Conservation (phyloP, 2,329 filamentous ascomycete genomes). For the Xylaria sp. region DNA sequence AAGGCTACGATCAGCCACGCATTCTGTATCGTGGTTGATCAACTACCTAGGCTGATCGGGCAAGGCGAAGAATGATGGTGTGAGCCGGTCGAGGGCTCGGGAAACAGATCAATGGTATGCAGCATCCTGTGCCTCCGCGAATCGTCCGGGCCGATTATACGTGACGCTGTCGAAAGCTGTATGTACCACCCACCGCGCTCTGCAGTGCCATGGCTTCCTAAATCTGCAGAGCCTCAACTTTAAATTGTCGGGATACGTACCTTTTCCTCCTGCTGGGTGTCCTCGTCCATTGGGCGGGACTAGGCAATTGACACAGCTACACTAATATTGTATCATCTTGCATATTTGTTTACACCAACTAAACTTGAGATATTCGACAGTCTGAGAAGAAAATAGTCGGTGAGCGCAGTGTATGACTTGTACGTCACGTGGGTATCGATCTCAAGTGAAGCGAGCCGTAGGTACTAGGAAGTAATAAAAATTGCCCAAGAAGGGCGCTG, state of each 20-base stretch:
- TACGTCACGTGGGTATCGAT: slow-evolving; percentile 17
- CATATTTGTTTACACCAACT: neutral
- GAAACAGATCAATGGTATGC: slow-evolving; percentile 9
- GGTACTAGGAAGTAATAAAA: neutral
- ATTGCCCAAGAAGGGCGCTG: slow-evolving; percentile 2
- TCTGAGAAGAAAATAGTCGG: neutral
- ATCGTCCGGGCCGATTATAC: slow-evolving; percentile 28
- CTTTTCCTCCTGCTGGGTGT: neutral
- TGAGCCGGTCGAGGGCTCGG: slow-evolving; percentile 8
- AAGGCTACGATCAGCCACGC: slow-evolving; percentile 22
- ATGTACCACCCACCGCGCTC: slow-evolving; percentile 19
- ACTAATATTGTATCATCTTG: neutral
- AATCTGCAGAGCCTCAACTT: slow-evolving; percentile 33
- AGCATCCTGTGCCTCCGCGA: neutral
- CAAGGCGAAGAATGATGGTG: slow-evolving; percentile 10
- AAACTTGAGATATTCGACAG: neutral
- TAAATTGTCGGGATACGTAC: slow-evolving; percentile 7
- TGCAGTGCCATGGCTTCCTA: slow-evolving; percentile 14
- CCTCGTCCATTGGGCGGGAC: neutral
- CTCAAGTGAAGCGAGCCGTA: neutral
- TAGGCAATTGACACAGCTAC: neutral
- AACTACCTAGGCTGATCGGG: slow-evolving; percentile 4
- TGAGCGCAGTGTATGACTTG: slow-evolving; percentile 5
- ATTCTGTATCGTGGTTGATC: neutral
- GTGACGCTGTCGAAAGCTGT: slow-evolving; percentile 6